Conservation (phyloP, 1,284 basidiomycete species). For the Cryptococcus sp. region DNA sequence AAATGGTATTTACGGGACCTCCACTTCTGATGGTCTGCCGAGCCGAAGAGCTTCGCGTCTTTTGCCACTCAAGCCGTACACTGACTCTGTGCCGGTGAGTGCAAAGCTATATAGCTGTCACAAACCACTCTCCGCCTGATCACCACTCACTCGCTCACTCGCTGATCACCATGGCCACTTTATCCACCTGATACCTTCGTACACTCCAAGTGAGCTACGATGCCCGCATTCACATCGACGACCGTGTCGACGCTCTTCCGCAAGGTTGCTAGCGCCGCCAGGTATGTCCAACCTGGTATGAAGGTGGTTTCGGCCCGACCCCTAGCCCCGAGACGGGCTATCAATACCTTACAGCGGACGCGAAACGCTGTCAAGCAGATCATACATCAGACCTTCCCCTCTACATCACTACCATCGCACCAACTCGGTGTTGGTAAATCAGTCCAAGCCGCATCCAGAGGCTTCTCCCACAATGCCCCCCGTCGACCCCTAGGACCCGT, state of each 20-base stretch:
- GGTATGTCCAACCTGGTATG: slow-evolving; percentile 17
- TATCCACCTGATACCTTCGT: not conserved
- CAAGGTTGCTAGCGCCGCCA: slow-evolving; percentile 18
- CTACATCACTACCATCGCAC: slow-evolving; percentile 23
- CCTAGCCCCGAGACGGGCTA: slow-evolving; percentile 8
- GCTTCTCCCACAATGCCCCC: slow-evolving; percentile 7
- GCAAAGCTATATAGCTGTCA: not conserved
- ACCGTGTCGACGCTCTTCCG: slow-evolving; percentile 25
- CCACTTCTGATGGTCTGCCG: not conserved
- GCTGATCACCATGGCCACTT: not conserved
- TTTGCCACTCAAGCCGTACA: not conserved
- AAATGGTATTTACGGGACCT: not conserved
- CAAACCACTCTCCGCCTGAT: not conserved
- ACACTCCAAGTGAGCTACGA: slow-evolving; percentile 9
- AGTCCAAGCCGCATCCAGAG: slow-evolving; percentile 13
- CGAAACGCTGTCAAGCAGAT: slow-evolving; percentile 18
- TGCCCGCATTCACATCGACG: slow-evolving; percentile 36
- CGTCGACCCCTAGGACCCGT: slow-evolving; percentile 10
- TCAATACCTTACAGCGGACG: slow-evolving; percentile 8
- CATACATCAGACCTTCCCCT: slow-evolving; percentile 30
- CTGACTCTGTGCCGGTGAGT: not conserved
- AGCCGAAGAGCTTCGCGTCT: not conserved
- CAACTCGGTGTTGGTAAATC: slow-evolving; percentile 19
- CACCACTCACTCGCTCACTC: not conserved
- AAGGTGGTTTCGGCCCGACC: not conserved